Conservation (phyloP, 345 rosid genomes). For the Eucalyptus virginea region DNA sequence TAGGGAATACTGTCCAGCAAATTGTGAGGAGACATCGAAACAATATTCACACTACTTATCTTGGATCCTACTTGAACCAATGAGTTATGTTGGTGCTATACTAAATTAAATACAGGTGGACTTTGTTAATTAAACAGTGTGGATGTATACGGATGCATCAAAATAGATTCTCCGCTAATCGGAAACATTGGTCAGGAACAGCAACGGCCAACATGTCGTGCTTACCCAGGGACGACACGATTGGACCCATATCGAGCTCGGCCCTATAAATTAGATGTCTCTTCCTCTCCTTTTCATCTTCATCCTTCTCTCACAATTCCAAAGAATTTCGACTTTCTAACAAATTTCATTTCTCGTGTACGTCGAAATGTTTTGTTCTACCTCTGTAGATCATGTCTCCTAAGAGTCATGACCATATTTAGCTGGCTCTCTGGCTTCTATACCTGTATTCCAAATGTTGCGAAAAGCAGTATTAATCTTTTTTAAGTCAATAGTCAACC, state of each 20-base stretch:
- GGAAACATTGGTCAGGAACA: neutral
- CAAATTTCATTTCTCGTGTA: fast-evolving
- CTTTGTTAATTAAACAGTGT: too few species aligned
- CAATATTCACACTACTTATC: neutral
- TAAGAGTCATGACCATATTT: neutral
- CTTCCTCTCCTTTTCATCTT: neutral
- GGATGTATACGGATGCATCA: neutral
- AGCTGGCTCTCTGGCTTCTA: neutral
- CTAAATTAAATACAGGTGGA: neutral
- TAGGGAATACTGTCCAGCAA: too few species aligned
- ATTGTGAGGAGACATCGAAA: neutral
- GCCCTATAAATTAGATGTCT: too few species aligned
- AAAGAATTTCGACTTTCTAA: too few species aligned
- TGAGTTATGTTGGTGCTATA: neutral
- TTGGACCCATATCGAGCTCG: too few species aligned
- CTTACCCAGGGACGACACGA: too few species aligned
- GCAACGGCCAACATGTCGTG: neutral
- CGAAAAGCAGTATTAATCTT: neutral
- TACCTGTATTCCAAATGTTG: neutral
- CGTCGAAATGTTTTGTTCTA: neutral
- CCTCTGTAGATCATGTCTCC: neutral
- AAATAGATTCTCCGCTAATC: neutral
- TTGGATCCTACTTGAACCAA: neutral
- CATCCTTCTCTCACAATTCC: neutral
- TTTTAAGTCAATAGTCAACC: neutral